Conservation (phyloP, 2,329 filamentous ascomycete species). For the Cercospora sp. region DNA sequence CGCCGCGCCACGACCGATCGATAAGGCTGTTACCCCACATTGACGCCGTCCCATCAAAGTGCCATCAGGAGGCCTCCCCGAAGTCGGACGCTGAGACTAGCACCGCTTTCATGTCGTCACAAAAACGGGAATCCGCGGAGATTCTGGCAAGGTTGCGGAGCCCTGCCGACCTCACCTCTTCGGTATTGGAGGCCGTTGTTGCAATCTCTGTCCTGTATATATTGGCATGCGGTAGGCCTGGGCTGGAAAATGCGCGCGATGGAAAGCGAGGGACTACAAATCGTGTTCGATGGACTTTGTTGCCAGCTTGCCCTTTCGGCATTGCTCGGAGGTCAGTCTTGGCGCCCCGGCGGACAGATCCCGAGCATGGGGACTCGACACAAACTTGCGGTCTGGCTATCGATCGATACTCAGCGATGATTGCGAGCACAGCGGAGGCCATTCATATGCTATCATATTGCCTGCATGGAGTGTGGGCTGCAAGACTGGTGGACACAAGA, state of each 20-base stretch:
- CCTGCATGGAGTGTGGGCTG: background rate
- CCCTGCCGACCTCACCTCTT: constrained; percentile 9
- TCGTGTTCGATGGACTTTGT: background rate
- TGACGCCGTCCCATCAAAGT: constrained; percentile 13
- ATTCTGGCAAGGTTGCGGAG: background rate
- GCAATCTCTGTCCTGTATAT: background rate
- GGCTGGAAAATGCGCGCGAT: background rate
- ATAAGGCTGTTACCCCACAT: constrained; percentile 1
- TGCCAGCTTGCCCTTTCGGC: background rate
- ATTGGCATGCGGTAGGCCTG: background rate
- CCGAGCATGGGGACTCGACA: background rate
- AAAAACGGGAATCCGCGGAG: constrained; percentile 5
- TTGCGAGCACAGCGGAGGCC: background rate
- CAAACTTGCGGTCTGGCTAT: background rate
- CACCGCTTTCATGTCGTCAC: background rate
- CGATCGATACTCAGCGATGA: background rate
- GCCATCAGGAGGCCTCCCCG: background rate
- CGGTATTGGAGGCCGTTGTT: background rate
- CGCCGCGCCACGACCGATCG: background rate
- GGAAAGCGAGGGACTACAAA: background rate
- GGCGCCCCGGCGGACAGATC: background rate
- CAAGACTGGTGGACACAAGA: background rate
- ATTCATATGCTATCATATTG: background rate
- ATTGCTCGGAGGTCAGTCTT: background rate
- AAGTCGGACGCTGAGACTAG: background rate